Evolutionary conservation across 2,329 filamentous ascomycete species (phyloP).

Genomic region (Teratosphaeria epicoccoides): DNA sequence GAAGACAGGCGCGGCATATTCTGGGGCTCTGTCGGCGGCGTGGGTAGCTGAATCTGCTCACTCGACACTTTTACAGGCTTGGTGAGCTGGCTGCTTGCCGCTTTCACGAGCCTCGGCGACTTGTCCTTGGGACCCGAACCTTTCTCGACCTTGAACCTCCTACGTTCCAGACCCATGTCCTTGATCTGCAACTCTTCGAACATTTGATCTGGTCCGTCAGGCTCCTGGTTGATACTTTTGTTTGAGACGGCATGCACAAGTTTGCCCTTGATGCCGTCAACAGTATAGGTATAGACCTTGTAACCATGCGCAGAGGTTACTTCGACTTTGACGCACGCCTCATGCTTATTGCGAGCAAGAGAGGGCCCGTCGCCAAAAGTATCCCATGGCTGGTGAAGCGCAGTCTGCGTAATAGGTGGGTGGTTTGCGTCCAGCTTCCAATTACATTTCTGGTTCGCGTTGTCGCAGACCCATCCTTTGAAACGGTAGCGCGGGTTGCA

Average conservation of each 20-base stretch:
- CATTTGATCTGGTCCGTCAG: slow-evolving; percentile 50
- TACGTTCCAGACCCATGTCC: slow-evolving; percentile 29
- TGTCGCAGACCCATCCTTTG: slow-evolving; percentile 52
- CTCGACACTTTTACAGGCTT: background rate
- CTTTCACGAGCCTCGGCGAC: background rate
- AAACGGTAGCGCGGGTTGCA: slow-evolving; percentile 53
- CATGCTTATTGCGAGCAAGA: slow-evolving; percentile 17
- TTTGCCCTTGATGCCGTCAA: slow-evolving; percentile 36
- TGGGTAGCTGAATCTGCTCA: background rate
- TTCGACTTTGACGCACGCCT: slow-evolving; percentile 23
- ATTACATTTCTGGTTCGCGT: slow-evolving; percentile 33
- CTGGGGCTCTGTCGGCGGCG: slow-evolving; percentile 1
- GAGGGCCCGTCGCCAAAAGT: slow-evolving; percentile 19
- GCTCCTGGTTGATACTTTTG: slow-evolving; percentile 38
- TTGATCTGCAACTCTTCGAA: slow-evolving; percentile 39
- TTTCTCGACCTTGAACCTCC: slow-evolving; percentile 14
- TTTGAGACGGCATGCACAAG: slow-evolving; percentile 50
- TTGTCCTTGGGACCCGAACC: slow-evolving; percentile 9
- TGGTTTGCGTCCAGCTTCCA: slow-evolving; percentile 27
- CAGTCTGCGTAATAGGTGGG: slow-evolving; percentile 13
- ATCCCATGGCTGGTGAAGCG: slow-evolving; percentile 21
- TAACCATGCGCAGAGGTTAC: slow-evolving; percentile 31
- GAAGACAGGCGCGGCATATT: background rate
- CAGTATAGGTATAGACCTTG: slow-evolving; percentile 34
- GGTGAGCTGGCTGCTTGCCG: background rate